Evolutionary conservation across 148 eudicot genomes (phyloP), one percentile per base, ranked within the genome.

Genomic region (Amaranthus hypochondriacus): DNA sequence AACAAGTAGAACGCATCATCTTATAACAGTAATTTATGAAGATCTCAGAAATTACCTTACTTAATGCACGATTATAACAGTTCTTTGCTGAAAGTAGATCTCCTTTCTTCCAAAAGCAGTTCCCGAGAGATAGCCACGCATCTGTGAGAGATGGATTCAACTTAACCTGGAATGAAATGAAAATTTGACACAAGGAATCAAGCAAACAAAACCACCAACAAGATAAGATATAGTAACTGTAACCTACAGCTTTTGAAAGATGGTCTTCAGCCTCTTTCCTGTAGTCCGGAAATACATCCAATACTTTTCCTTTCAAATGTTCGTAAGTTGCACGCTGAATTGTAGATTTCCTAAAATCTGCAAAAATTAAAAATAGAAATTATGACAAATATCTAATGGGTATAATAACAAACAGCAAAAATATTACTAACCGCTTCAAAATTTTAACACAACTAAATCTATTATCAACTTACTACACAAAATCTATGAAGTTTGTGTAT

Each of bases 251-350:
- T 87, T 93, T 93, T 49, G 98, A 91, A 77, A 93, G 95, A 87
- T 93, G 98, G 58, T 91, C 97, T 81, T 91, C 98, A n/a, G 98
- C 98, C 80, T 91, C 92, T 85, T 91, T 93, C 72, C 68, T 84
- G 58, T 93, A 88, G 62, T 89, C 92, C 47, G 94, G 91, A 79
- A 91, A 83, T 47, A 87, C 97, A 59, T 93, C 98, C 85, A 91
- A 71, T 70, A 93, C 68, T 78, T 93, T 93, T 70, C 98, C 98
- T 83, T 84, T 86, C 75, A 93, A 84, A 84, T 91, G 88, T 81
- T 93, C 95, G 76, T 86, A 90, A 9, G 83, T 84, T 49, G 98
- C 97, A 73, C 98, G 96, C 21, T 87, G 87, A 68, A 72, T n/a
- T 9, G 89, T 81, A 15, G 84, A 77, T 80, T 88, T 89, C 80